These are phyloP conservation scores for Monascus purpureus DNA, from an alignment of 495 filamentous ascomycete species.

Conservation along the genomic window DNA sequence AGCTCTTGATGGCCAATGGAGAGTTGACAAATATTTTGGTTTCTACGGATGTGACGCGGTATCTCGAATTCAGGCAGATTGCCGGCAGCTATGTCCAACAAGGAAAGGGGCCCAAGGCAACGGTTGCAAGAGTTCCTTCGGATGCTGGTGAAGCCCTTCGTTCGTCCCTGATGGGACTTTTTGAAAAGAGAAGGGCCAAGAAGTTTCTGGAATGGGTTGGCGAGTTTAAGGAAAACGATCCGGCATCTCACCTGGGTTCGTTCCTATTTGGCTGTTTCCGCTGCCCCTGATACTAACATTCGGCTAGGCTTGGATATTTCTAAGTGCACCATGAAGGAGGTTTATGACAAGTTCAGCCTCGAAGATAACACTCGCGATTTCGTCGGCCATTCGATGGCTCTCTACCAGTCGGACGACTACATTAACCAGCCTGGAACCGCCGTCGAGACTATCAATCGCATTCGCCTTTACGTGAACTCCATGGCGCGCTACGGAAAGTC, in stretches of 20 bases:
- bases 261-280: constrained; percentile 5
- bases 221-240: constrained; percentile 70
- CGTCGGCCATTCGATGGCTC: constrained; percentile 94
- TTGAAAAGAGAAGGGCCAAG: constrained; percentile 95
- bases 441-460: constrained; percentile 78
- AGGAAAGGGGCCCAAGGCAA: constrained; percentile 61
- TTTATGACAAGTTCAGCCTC: constrained; percentile 93
- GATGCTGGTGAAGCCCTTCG: constrained; percentile 82
- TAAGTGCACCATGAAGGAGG: constrained; percentile 80
- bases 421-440: constrained; percentile 58
- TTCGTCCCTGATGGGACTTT: constrained; percentile 90
- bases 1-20: constrained; percentile 95
- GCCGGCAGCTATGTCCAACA: constrained; percentile 97
- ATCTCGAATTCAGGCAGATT: constrained; percentile 97
- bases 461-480: constrained; percentile 92
- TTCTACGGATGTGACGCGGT: constrained; percentile 90
- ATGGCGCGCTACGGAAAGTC: constrained; percentile 98
- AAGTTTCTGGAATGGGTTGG: constrained; percentile 96
- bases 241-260: constrained; percentile 75
- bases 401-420: constrained; percentile 82
- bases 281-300: constrained; percentile 9
- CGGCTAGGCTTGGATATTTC: constrained; percentile 64
- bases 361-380: constrained; percentile 91
- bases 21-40: constrained; percentile 97
- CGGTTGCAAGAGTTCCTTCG: constrained; percentile 91